A percentile compares a stretch with the other conserved stretches of the same genome.
Evolutionary conservation across 1,284 basidiomycete species (phyloP).

Genomic region (Sanghuangporus weigelae): DNA sequence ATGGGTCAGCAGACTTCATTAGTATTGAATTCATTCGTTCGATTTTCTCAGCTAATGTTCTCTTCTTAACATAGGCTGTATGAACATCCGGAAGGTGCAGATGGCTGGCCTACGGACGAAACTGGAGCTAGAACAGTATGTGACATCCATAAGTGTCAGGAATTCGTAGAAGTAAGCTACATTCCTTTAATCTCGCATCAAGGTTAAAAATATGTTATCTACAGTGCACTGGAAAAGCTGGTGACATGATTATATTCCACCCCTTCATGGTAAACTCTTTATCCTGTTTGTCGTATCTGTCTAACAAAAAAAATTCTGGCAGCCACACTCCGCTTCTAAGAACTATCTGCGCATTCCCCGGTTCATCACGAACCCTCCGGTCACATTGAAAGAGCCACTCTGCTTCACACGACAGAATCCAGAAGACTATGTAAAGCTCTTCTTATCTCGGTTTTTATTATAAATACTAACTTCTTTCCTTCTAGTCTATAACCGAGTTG

Average conservation of each 20-base stretch:
- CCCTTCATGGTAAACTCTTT: slow-evolving; percentile 30
- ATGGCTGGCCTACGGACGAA: slow-evolving; percentile 24
- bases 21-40: neutral
- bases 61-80: slow-evolving; percentile 21
- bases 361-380: slow-evolving; percentile 37
- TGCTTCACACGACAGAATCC: slow-evolving; percentile 31
- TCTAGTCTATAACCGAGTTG: slow-evolving; percentile 21
- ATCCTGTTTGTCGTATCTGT: neutral
- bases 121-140: slow-evolving; percentile 26
- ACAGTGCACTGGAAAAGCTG: slow-evolving; percentile 31
- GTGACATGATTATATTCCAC: slow-evolving; percentile 35
- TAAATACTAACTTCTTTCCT: neutral
- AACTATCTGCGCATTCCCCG: slow-evolving; percentile 31
- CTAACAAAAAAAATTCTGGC: neutral
- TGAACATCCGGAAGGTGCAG: slow-evolving; percentile 27
- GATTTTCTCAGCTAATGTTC: neutral
- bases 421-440: slow-evolving; percentile 25
- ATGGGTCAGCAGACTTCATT: neutral
- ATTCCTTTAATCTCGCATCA: neutral
- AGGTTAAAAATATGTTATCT: neutral
- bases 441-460: neutral
- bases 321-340: slow-evolving; percentile 32
- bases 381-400: slow-evolving; percentile 32
- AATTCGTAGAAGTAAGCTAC: slow-evolving; percentile 27
- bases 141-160: slow-evolving; percentile 24